Evolutionary conservation across 2,329 filamentous ascomycete genomes (phyloP), one percentile per base, ranked within the genome.

Genomic region (Xylariaceae sp.): DNA sequence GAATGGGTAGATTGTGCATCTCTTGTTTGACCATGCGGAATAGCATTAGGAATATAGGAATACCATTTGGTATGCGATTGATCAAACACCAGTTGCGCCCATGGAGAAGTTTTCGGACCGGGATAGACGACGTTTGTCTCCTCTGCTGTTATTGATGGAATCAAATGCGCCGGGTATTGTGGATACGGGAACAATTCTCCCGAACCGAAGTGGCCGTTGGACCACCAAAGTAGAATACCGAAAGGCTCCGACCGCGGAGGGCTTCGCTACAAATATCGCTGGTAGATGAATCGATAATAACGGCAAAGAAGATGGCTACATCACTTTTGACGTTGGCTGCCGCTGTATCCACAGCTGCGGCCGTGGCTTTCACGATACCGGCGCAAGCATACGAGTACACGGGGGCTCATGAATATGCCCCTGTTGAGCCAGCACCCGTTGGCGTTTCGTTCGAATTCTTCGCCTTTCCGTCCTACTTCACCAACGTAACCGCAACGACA

Each of bases 371-470:
- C 62, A 69, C 66, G 37, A 59, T 77, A 10, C 75, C 75, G 5
- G 48, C 66, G 8, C 57, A 61, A 35, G 65, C 62, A 30, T 63
- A 68, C n/a, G n/a, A n/a, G n/a, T n/a, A n/a, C n/a, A 64, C 62
- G 1, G 68, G 67, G 34, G 61, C 51, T n/a, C 68, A 66, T 39
- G 65, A 55, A 15, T 68, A 73, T 34, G 69, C 71, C 10, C 71
- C 75, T 10, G 65, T 79, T 9, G 72, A 74, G 51, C 68, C 69
- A 35, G 75, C 78, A 1, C 77, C 78, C 4, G 72, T 80, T 1
- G 77, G 77, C 2, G 68, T 80, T 39, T 80, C 77, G 74, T 77
- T 82, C 56, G 80, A 84, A 55, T 84, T 84, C 70, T 84, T 84
- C 62, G 74, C 79, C 0, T 84, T 81, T 55, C 82, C 82, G 0